These are phyloP conservation scores for Mucor circinelloides DNA, from an alignment of 371 early-diverging fungal species.

Conservation along the genomic window DNA sequence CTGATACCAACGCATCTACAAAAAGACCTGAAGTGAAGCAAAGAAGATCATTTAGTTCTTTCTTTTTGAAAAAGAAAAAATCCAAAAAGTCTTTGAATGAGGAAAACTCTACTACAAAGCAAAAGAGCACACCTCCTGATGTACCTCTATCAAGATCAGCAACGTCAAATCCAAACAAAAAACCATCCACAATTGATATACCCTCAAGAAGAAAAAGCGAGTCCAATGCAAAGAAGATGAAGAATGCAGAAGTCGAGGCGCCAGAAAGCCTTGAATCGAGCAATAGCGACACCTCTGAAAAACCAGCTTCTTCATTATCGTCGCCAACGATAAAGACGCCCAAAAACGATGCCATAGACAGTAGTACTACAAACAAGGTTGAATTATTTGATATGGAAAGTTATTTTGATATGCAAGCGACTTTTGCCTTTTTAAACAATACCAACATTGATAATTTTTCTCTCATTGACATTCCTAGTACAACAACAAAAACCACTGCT, in stretches of 20 bases:
- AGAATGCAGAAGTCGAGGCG: background rate
- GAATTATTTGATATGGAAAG: slow-evolving; percentile 22
- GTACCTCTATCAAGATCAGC: background rate
- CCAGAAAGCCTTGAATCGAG: background rate
- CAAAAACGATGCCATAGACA: slow-evolving; percentile 4
- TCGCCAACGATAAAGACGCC: background rate
- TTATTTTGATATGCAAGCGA: slow-evolving; percentile 26
- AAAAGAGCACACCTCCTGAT: slow-evolving; percentile 18
- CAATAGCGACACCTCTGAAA: background rate
- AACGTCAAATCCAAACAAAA: background rate
- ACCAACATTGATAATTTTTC: background rate
- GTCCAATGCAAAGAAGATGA: background rate
- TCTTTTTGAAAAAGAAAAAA: slow-evolving; percentile 23
- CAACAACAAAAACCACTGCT: background rate
- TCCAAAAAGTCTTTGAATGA: slow-evolving; percentile 9
- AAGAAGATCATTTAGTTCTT: slow-evolving; percentile 21
- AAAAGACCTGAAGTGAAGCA: slow-evolving; percentile 12
- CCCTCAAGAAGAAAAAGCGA: background rate
- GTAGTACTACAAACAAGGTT: background rate
- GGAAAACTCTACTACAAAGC: background rate
- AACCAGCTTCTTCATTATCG: background rate
- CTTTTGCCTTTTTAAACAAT: slow-evolving; percentile 22
- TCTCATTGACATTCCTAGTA: background rate
- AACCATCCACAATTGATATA: background rate
- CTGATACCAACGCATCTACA: background rate